A percentile compares a stretch with the other conserved stretches of the same genome.
phyloP scores from a whole-genome alignment of 208 protist species.

The Strigomonas galati region DNA sequence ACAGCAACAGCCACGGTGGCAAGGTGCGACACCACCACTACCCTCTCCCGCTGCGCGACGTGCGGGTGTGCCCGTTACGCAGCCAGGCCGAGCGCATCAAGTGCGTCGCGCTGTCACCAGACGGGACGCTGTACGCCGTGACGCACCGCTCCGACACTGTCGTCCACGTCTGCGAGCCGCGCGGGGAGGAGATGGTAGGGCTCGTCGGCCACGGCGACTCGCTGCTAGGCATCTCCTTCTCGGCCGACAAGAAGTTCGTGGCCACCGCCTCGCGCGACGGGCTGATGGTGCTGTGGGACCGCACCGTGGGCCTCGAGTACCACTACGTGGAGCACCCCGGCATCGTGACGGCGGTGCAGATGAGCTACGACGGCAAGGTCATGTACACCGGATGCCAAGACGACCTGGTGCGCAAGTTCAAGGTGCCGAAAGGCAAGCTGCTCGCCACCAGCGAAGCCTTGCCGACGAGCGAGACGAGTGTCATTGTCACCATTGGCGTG shows the following conservation, averaged over 20 bases:
- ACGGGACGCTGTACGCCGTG: constrained; percentile 45
- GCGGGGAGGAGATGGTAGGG: constrained; percentile 39
- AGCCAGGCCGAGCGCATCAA: constrained; percentile 46
- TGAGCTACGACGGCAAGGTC: constrained; percentile 41
- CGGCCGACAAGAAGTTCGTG: constrained; percentile 51
- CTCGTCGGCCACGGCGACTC: constrained; percentile 46
- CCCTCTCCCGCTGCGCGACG: constrained; percentile 3
- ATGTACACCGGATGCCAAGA: constrained; percentile 70
- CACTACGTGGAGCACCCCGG: constrained; percentile 50
- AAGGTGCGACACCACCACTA: neutral
- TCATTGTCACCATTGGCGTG: constrained; percentile 46
- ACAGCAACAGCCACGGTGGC: neutral
- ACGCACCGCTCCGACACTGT: constrained; percentile 48
- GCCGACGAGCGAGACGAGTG: constrained; percentile 23
- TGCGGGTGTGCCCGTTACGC: constrained; percentile 28
- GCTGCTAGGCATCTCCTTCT: constrained; percentile 50
- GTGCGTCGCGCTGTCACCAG: constrained; percentile 41
- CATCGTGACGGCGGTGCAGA: constrained; percentile 53
- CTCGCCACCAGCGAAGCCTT: constrained; percentile 19
- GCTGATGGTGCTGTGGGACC: constrained; percentile 52
- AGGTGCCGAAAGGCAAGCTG: constrained; percentile 32
- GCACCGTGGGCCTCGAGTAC: constrained; percentile 44
- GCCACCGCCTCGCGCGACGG: constrained; percentile 45
- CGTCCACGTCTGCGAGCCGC: constrained; percentile 44
- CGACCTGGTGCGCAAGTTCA: constrained; percentile 40